A percentile compares a stretch with the other conserved stretches of the same genome.
These are phyloP conservation scores for Lichenothelia convexa DNA, from an alignment of 495 filamentous ascomycete genomes.

Conservation along the genomic window DNA sequence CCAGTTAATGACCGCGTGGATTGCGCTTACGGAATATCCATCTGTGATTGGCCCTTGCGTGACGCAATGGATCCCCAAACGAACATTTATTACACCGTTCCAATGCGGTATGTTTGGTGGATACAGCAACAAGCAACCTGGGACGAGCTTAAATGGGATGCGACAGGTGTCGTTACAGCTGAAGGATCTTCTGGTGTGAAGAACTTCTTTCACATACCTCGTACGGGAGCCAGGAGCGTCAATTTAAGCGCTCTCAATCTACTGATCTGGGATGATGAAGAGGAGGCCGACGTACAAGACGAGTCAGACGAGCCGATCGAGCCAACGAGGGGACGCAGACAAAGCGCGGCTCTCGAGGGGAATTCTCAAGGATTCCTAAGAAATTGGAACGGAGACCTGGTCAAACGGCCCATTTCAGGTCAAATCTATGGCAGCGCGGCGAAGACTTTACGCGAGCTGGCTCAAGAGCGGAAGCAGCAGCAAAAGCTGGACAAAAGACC, in stretches of 20 bases:
- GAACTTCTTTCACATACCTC: conserved; percentile 14
- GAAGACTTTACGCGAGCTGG: no score
- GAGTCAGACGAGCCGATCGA: background rate
- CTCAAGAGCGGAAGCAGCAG: no score
- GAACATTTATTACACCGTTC: conserved; percentile 14
- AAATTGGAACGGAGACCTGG: no score
- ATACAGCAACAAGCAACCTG: conserved; percentile 15
- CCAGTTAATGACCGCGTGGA: conserved; percentile 14
- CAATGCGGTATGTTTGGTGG: conserved; percentile 14
- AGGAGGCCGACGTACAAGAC: conserved; percentile 9
- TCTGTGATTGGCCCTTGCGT: conserved; percentile 5
- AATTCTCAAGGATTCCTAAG: no score
- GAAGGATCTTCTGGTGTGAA: no score
- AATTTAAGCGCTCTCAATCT: conserved; percentile 11
- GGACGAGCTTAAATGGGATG: conserved; percentile 4
- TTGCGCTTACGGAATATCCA: conserved; percentile 12
- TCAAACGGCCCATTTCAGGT: no score
- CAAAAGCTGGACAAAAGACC: no score
- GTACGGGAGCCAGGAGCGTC: conserved; percentile 11
- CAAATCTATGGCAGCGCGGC: no score
- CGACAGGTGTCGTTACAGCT: conserved; percentile 1
- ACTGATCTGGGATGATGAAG: conserved; percentile 17
- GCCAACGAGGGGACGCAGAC: no score
- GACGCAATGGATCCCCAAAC: conserved; percentile 7
- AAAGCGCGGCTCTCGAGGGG: no score